Conservation (phyloP, 169 alveolate genomes). For the Plasmodium fragile region DNA sequence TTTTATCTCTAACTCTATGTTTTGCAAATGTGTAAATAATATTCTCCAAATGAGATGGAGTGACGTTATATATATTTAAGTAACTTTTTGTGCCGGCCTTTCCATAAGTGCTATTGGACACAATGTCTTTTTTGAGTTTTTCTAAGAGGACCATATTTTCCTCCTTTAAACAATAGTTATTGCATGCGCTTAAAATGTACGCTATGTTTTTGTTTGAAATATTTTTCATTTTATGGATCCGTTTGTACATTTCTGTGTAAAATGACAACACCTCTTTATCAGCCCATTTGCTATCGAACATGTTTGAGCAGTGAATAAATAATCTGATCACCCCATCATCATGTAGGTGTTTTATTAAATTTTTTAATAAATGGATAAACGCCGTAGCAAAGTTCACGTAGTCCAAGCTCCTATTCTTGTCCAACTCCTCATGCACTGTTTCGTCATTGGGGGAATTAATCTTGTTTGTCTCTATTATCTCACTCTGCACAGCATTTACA, state of each 20-base stretch:
- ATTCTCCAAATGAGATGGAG: constrained; percentile 77
- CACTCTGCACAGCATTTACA: neutral
- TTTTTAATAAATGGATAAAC: constrained; percentile 29
- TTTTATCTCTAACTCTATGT: constrained; percentile 31
- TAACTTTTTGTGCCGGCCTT: neutral
- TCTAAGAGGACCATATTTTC: constrained; percentile 51
- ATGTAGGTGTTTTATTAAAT: constrained; percentile 67
- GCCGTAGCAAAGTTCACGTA: constrained; percentile 13
- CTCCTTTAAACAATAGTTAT: constrained; percentile 13
- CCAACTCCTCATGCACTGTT: neutral
- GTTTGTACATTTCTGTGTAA: constrained; percentile 49
- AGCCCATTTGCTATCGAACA: constrained; percentile 8
- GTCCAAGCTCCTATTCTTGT: neutral
- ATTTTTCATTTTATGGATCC: constrained; percentile 48
- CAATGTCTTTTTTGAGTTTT: constrained; percentile 24
- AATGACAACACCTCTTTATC: constrained; percentile 27
- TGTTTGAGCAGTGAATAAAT: constrained; percentile 8
- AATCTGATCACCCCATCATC: constrained; percentile 55
- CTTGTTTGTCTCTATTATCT: neutral
- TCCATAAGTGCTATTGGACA: neutral
- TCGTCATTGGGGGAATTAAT: neutral
- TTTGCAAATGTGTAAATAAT: constrained; percentile 70
- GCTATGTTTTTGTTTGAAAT: constrained; percentile 67
- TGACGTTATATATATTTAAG: constrained; percentile 50
- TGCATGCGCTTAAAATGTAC: constrained; percentile 64